Conservation (phyloP, 345 rosid species). For the Corchorus olitorius region DNA sequence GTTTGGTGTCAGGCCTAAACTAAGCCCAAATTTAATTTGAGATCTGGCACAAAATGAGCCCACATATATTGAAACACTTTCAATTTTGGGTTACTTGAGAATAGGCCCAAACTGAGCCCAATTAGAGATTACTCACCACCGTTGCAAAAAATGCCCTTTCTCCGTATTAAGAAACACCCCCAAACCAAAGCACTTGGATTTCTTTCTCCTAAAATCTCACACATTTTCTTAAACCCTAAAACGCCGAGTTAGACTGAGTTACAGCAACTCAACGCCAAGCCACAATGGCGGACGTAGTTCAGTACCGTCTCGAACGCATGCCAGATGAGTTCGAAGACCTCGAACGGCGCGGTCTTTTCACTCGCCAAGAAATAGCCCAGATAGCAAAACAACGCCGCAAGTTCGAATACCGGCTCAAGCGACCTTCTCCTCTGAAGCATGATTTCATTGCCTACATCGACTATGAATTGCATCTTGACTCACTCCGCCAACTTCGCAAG, state of each 20-base stretch:
- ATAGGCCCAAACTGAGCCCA: background rate
- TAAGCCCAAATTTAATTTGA: background rate
- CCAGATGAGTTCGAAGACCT: constrained; percentile 90
- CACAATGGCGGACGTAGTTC: constrained; percentile 90
- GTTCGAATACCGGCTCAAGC: constrained; percentile 89
- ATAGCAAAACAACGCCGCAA: constrained; percentile 79
- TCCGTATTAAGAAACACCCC: background rate
- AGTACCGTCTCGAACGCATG: constrained; percentile 97
- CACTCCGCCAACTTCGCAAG: constrained; percentile 73
- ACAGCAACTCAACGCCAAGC: constrained; percentile 6
- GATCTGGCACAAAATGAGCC: too few relatives aligned
- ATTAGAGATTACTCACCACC: background rate
- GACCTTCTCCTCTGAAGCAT: constrained; percentile 85
- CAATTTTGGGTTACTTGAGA: background rate
- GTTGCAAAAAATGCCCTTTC: background rate
- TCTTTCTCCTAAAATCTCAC: background rate
- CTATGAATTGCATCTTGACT: constrained; percentile 72
- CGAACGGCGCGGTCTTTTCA: constrained; percentile 68
- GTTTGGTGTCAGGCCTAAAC: background rate
- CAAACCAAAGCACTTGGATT: background rate
- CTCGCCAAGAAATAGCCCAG: constrained; percentile 72
- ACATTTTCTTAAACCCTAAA: constrained; percentile 25
- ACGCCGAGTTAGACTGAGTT: constrained; percentile 1
- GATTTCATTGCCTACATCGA: constrained; percentile 83
- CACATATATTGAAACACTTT: too few relatives aligned